These are phyloP conservation scores for Sanghuangporus sanghuang DNA, from an alignment of 1,284 basidiomycete genomes.

Conservation along the genomic window DNA sequence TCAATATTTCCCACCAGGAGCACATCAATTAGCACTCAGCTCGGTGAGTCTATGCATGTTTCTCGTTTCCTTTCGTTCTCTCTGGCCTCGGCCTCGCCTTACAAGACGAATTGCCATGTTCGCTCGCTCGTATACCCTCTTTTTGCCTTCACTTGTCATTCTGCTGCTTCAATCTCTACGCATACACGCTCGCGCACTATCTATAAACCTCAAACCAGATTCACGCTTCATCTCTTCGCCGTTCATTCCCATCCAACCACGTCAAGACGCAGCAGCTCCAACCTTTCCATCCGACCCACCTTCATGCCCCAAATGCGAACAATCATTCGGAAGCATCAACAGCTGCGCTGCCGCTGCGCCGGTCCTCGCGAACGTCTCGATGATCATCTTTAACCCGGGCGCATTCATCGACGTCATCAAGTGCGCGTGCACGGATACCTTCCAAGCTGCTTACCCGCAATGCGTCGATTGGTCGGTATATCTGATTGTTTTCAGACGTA, in stretches of 20 bases:
- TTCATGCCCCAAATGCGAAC: conserved; percentile 50
- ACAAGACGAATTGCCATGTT: background rate
- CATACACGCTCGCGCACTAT: background rate
- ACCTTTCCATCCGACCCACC: conserved; percentile 44
- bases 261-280: conserved; percentile 29
- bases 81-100: background rate
- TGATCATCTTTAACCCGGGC: conserved; percentile 58
- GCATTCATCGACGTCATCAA: conserved; percentile 59
- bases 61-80: background rate
- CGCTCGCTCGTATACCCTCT: background rate
- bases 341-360: conserved; percentile 53
- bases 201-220: background rate
- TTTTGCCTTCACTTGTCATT: conserved; percentile 18
- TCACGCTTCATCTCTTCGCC: background rate
- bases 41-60: background rate
- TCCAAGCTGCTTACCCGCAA: conserved; percentile 61
- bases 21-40: background rate
- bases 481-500: background rate
- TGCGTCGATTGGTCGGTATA: conserved; percentile 59
- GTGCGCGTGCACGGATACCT: conserved; percentile 65
- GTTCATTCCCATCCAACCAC: background rate
- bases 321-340: conserved; percentile 47
- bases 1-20: conserved; percentile 6
- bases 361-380: conserved; percentile 52
- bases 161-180: conserved; percentile 19